phyloP scores from a whole-genome alignment of 192 early-diverging fungal species.

The Umbelopsis ramanniana region DNA sequence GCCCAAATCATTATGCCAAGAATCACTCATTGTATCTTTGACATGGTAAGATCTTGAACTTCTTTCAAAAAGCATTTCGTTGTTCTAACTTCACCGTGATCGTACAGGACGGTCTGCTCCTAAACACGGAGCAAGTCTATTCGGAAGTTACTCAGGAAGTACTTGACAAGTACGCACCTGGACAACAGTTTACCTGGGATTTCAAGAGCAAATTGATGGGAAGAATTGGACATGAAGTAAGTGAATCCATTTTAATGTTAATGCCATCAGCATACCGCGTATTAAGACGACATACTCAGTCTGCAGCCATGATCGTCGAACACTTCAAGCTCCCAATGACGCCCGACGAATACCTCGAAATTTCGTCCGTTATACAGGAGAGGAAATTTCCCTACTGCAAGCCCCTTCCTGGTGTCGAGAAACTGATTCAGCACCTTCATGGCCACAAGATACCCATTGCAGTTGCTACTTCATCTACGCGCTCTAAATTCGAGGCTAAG shows the following conservation, averaged over 20 bases:
- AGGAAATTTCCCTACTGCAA: constrained; percentile 65
- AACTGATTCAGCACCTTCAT: constrained; percentile 76
- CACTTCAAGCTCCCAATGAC: constrained; percentile 74
- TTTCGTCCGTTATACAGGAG: constrained; percentile 58
- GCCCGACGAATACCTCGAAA: constrained; percentile 77
- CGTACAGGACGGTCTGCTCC: constrained; percentile 67
- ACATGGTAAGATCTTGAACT: constrained; percentile 52
- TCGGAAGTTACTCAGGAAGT: constrained; percentile 84
- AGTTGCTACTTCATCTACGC: constrained; percentile 82
- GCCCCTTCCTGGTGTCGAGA: constrained; percentile 70
- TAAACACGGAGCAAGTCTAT: constrained; percentile 91
- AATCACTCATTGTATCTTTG: constrained; percentile 75
- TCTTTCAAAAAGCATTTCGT: not conserved
- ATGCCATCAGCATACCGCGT: not conserved
- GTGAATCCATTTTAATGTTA: not conserved
- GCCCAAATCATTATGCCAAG: constrained; percentile 27
- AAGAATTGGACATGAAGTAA: constrained; percentile 58
- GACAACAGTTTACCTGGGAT: constrained; percentile 66
- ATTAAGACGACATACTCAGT: constrained; percentile 28
- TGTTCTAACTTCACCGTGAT: not conserved
- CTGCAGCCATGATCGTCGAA: constrained; percentile 66
- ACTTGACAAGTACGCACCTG: constrained; percentile 66
- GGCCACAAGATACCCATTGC: constrained; percentile 78
- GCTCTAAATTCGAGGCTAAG: constrained; percentile 78
- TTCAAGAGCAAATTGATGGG: constrained; percentile 81